Percentiles rank a stretch among this genome's conserved stretches.
These are phyloP conservation scores for Claviceps africana DNA, from an alignment of 2,329 filamentous ascomycete species.

Conservation along the genomic window DNA sequence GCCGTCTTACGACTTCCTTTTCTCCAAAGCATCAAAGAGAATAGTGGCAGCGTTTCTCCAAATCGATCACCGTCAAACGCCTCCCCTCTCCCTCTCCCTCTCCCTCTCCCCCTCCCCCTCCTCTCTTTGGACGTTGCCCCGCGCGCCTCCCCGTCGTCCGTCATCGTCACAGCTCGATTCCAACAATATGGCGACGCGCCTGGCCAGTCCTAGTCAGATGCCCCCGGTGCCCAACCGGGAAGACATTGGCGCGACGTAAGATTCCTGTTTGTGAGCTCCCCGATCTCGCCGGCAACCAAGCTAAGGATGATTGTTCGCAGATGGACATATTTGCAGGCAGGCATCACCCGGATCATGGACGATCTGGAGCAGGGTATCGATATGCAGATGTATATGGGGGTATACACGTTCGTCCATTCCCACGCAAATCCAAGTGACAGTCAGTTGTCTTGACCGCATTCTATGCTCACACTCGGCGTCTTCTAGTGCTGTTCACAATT, in stretches of 20 bases:
- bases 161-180: background rate
- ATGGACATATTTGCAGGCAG: conserved; percentile 79
- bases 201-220: conserved; percentile 29
- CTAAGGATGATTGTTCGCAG: conserved; percentile 30
- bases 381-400: conserved; percentile 92
- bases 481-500: conserved; percentile 80
- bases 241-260: conserved; percentile 40
- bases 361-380: conserved; percentile 86
- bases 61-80: background rate
- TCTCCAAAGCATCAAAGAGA: background rate
- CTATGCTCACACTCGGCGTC: conserved; percentile 20
- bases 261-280: conserved; percentile 1
- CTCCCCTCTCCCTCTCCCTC: background rate
- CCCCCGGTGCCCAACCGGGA: conserved; percentile 46
- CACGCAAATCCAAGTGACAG: background rate
- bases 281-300: background rate
- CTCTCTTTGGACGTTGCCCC: background rate
- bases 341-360: conserved; percentile 86
- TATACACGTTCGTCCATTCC: conserved; percentile 59
- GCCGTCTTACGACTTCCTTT: background rate
- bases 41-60: background rate
- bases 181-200: conserved; percentile 20
- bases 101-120: too few species aligned
- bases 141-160: conserved; percentile 2
- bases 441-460: background rate